Evolutionary conservation across 176 grass and related monocot species (phyloP).

Genomic region (Coix lacrymajobi): DNA sequence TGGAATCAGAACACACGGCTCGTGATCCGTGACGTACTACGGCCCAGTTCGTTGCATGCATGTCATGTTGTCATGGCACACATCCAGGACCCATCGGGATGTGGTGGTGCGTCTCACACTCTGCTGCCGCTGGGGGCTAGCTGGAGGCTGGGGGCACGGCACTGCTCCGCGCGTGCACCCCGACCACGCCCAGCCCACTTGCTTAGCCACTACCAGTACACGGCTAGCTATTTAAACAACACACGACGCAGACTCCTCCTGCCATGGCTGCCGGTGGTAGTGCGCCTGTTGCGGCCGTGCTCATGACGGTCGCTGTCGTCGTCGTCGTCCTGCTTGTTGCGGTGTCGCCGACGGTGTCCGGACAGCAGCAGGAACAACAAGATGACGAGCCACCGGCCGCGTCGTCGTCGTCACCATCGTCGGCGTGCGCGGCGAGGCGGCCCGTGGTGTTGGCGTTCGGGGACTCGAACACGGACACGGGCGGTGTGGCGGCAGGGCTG

Average conservation of each 20-base stretch:
- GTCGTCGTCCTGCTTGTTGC: not conserved
- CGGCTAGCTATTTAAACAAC: not conserved
- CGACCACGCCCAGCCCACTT: not conserved
- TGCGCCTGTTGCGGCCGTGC: not conserved
- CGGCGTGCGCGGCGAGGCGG: not conserved
- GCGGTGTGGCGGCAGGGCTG: conserved; percentile 40
- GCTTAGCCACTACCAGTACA: not conserved
- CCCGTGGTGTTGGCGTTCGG: conserved; percentile 81
- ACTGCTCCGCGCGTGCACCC: not conserved
- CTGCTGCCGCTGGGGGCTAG: no score
- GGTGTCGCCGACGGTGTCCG: not conserved
- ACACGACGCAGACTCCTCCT: not conserved
- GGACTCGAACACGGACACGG: conserved; percentile 96
- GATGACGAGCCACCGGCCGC: not conserved
- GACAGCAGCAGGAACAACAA: not conserved
- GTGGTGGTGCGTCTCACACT: no score
- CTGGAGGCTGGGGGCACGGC: no score
- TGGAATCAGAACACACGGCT: no score
- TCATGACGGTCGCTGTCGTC: not conserved
- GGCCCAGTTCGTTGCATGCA: no score
- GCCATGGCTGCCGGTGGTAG: not conserved
- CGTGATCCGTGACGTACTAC: no score
- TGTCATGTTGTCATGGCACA: no score
- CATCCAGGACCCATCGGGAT: no score
- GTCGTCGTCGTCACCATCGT: fast-evolving